phyloP scores from a whole-genome alignment of 345 rosid species.

The Lenwebbia sp. region DNA sequence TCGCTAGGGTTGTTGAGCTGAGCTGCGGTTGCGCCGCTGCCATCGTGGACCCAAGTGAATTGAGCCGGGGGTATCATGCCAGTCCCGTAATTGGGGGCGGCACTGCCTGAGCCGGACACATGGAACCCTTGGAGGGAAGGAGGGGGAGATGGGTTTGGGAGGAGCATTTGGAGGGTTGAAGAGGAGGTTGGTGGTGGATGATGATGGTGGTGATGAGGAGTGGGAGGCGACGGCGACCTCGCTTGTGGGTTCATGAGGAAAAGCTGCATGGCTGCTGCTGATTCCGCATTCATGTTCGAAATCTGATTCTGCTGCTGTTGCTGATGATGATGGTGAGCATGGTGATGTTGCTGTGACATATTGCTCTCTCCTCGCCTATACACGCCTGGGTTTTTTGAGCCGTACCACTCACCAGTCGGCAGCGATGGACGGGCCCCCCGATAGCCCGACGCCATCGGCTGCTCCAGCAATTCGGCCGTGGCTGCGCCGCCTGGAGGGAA shows the following conservation, averaged over 20 bases:
- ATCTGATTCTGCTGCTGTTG: conserved; percentile 5
- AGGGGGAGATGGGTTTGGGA: conserved; percentile 43
- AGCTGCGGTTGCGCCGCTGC: neutral
- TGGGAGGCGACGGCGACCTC: conserved; percentile 61
- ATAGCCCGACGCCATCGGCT: conserved; percentile 9
- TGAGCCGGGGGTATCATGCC: neutral
- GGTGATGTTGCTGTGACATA: conserved; percentile 12
- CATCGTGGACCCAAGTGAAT: neutral
- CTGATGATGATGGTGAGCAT: conserved; percentile 21
- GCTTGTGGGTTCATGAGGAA: conserved; percentile 81
- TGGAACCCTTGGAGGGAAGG: conserved; percentile 38
- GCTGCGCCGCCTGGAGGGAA: conserved; percentile 39
- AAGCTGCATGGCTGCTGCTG: conserved; percentile 91
- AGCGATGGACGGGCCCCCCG: conserved; percentile 4
- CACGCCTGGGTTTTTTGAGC: conserved; percentile 19
- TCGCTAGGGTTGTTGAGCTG: conserved; percentile 20
- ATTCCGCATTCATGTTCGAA: conserved; percentile 53
- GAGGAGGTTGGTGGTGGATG: conserved; percentile 26
- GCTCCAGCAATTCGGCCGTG: conserved; percentile 20
- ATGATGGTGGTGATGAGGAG: conserved; percentile 8
- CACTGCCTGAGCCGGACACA: neutral
- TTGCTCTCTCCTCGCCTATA: conserved; percentile 1
- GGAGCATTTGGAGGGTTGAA: conserved; percentile 84
- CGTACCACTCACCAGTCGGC: conserved; percentile 37
- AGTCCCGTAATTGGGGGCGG: conserved; percentile 3